Conservation (phyloP, 2,329 filamentous ascomycete species). For the Penicillium sp. region DNA sequence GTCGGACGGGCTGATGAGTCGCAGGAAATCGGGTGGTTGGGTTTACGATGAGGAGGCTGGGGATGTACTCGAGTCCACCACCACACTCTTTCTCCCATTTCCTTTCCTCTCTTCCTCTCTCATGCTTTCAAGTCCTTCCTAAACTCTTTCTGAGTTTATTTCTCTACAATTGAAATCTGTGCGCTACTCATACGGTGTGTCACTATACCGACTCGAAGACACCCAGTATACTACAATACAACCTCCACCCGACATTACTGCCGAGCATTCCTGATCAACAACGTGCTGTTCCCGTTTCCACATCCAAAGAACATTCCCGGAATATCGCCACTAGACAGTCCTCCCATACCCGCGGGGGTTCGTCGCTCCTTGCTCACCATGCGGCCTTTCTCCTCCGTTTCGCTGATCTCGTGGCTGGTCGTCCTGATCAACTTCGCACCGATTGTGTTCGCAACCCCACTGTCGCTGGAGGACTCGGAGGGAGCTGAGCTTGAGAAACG, state of each 20-base stretch:
- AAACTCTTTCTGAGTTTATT: constrained; percentile 8
- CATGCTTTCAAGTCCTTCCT: constrained; percentile 7
- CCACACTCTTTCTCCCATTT: constrained; percentile 9
- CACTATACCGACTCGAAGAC: constrained; percentile 16
- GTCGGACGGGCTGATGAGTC: constrained; percentile 15
- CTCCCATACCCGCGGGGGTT: not conserved
- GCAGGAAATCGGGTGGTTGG: constrained; percentile 42
- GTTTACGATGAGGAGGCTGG: constrained; percentile 38
- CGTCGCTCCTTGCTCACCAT: constrained; percentile 28
- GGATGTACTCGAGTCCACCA: constrained; percentile 21
- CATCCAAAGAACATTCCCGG: constrained; percentile 11
- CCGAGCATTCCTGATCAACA: constrained; percentile 8
- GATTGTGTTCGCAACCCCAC: constrained; percentile 35
- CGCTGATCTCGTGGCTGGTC: constrained; percentile 33
- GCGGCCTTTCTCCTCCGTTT: constrained; percentile 31
- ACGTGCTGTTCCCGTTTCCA: not conserved
- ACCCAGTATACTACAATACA: constrained; percentile 12
- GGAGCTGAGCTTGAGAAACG: constrained; percentile 33
- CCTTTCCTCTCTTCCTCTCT: constrained; percentile 4
- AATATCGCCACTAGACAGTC: not conserved
- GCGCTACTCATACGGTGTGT: not conserved
- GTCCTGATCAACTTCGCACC: constrained; percentile 28
- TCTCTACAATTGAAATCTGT: not conserved
- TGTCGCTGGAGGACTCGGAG: constrained; percentile 30
- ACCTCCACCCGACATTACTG: constrained; percentile 7